These are phyloP conservation scores for Parasarocladium wereldwijsianum DNA, from an alignment of 2,329 filamentous ascomycete species.

Conservation along the genomic window DNA sequence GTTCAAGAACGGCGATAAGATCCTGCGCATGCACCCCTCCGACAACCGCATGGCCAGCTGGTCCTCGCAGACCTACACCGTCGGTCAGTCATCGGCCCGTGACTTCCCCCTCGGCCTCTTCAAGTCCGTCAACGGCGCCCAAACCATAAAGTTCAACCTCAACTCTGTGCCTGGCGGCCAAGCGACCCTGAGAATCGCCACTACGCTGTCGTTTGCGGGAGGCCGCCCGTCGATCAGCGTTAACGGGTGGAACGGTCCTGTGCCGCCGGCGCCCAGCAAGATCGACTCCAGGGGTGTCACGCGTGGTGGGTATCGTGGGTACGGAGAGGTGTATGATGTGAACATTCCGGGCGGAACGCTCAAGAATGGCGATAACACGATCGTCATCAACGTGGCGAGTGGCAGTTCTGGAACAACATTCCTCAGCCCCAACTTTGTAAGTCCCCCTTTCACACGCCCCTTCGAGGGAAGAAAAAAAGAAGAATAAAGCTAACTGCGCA, in stretches of 20 bases:
- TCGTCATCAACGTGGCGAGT: constrained; percentile 43
- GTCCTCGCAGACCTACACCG: constrained; percentile 45
- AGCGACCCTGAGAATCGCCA: constrained; percentile 48
- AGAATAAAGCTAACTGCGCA: not conserved
- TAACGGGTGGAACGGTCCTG: constrained; percentile 34
- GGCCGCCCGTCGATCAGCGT: constrained; percentile 41
- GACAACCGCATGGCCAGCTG: constrained; percentile 49
- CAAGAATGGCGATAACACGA: constrained; percentile 45
- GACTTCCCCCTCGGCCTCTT: constrained; percentile 54
- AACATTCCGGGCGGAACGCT: constrained; percentile 44
- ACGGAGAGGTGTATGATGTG: constrained; percentile 49
- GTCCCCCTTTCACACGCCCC: not conserved
- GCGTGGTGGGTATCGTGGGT: constrained; percentile 47
- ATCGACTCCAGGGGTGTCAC: constrained; percentile 52
- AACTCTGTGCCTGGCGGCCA: constrained; percentile 29
- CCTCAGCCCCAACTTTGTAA: constrained; percentile 40
- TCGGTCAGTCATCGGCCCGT: constrained; percentile 34
- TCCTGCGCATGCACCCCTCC: constrained; percentile 53
- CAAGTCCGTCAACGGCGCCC: constrained; percentile 41
- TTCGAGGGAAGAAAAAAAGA: not conserved
- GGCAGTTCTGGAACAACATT: constrained; percentile 40
- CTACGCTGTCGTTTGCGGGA: constrained; percentile 46
- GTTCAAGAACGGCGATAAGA: constrained; percentile 53
- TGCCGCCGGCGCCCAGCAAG: constrained; percentile 40
- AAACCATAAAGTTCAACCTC: constrained; percentile 46